Conservation (phyloP, 176 grass and related monocot species). For the Cocos nucifera region DNA sequence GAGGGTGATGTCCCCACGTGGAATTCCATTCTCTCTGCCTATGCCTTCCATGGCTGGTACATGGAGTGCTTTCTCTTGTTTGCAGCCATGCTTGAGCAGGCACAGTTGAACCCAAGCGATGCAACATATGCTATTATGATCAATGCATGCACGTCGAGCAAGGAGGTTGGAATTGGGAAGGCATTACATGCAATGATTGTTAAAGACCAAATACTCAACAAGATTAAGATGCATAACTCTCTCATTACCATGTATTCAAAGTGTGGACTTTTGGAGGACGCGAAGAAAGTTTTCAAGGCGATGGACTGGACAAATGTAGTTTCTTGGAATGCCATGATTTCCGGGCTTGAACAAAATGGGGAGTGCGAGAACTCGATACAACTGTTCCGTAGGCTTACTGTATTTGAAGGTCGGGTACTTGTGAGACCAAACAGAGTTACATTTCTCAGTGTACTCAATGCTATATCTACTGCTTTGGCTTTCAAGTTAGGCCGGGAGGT, state of each 20-base stretch:
- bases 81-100: neutral
- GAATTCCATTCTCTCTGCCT: slow-evolving; percentile 14
- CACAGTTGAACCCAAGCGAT: neutral
- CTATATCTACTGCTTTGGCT: neutral
- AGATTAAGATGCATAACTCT: slow-evolving; percentile 9
- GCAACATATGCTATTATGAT: slow-evolving; percentile 7
- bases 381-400: neutral
- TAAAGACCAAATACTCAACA: neutral
- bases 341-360: slow-evolving; percentile 11
- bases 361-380: neutral
- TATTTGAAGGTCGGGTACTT: neutral
- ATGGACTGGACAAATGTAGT: slow-evolving; percentile 2
- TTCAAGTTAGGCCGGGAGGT: slow-evolving; percentile 14
- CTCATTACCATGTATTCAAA: slow-evolving; percentile 19
- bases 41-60: slow-evolving; percentile 5
- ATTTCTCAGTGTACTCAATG: slow-evolving; percentile 7
- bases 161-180: neutral
- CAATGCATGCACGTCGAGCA: slow-evolving; percentile 15
- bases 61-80: slow-evolving; percentile 13
- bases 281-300: slow-evolving; percentile 4
- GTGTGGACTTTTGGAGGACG: slow-evolving; percentile 2
- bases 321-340: slow-evolving; percentile 18
- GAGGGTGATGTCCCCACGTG: slow-evolving; percentile 13
- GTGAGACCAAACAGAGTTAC: slow-evolving; percentile 13
- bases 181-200: slow-evolving; percentile 7